Percentiles rank a stretch among this genome's conserved stretches.
Conservation (phyloP, 306 rosid species). For the Geum urbanum region DNA sequence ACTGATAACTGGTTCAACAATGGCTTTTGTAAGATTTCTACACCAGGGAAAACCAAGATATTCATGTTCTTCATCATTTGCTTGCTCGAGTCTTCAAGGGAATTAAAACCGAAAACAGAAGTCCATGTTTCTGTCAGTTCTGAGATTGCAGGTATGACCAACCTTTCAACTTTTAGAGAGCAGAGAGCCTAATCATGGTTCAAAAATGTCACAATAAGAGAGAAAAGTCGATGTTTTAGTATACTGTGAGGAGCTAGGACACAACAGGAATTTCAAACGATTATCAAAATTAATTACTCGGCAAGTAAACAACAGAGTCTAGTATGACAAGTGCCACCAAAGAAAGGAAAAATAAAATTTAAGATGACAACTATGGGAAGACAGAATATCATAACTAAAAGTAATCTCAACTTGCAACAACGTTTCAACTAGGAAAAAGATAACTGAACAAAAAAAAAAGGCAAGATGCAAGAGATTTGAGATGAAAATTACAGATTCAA, state of each 20-base stretch:
- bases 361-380: background rate
- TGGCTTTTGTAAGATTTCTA: constrained; percentile 76
- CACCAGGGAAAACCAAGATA: constrained; percentile 79
- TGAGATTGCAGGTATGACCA: constrained; percentile 88
- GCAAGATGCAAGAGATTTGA: constrained; percentile 15
- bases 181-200: constrained; percentile 55
- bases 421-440: background rate
- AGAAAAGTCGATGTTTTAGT: constrained; percentile 24
- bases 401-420: background rate
- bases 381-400: background rate
- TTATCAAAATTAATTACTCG: background rate
- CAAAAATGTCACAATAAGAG: constrained; percentile 8
- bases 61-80: constrained; percentile 54
- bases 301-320: background rate
- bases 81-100: constrained; percentile 53
- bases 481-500: constrained; percentile 61
- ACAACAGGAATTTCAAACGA: background rate
- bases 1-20: constrained; percentile 28
- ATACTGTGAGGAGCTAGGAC: constrained; percentile 15
- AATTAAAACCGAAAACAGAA: constrained; percentile 72
- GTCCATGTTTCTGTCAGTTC: constrained; percentile 84
- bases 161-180: constrained; percentile 68
- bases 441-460: background rate
- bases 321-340: background rate
- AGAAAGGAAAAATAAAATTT: background rate